Base-by-base conservation (phyloP, 306 rosid genomes). In the Fragaria nilgerrensis region DNA sequence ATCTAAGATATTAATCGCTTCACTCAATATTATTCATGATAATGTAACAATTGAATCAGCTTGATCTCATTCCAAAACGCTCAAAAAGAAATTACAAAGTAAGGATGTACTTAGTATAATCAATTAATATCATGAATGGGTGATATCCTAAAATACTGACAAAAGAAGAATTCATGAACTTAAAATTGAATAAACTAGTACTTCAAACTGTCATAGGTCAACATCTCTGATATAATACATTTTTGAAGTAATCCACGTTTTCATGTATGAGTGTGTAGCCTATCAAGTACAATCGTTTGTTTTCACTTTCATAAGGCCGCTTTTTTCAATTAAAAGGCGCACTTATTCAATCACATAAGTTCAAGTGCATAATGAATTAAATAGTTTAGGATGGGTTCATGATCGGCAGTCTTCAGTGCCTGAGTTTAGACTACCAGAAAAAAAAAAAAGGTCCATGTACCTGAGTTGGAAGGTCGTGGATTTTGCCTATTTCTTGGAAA, bases 381-480 rank as follows among this genome's bases (percentile, higher is more conserved):
- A 56, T 9, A 56, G 25, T 22, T 8, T 56, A 23, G 15, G 64
- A 22, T 58, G 15, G 17, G 37, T 12, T 1, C 22, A 67, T 7
- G 6, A 55, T 71, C n/a, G 2, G n/a, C 7, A 1, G 9, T 17
- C 8, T 5, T 50, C n/a, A 48, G 52, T 44, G 14, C 48, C 48
- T 44, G 48, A 44, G 48, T 44, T 44, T 44, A 10, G 15, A 44
- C 48, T 14, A 44, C 13, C 48, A 10, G 1, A n/a, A 44, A 12
- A 11, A 10, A n/a, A n/a, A 44, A 44, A 44, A 11, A 5, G 14
- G 14, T 14, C 20, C 13, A 23, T 17, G 61, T 86, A 91, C 96
- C 97, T 95, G 97, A 56, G 84, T 89, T 53, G 98, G 97, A 83
- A 95, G 90, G 82, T 92, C 89, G 79, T 90, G 93, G 36, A 85